These are phyloP conservation scores for Emergomyces orientalis DNA, from an alignment of 2,329 filamentous ascomycete species.

Conservation along the genomic window DNA sequence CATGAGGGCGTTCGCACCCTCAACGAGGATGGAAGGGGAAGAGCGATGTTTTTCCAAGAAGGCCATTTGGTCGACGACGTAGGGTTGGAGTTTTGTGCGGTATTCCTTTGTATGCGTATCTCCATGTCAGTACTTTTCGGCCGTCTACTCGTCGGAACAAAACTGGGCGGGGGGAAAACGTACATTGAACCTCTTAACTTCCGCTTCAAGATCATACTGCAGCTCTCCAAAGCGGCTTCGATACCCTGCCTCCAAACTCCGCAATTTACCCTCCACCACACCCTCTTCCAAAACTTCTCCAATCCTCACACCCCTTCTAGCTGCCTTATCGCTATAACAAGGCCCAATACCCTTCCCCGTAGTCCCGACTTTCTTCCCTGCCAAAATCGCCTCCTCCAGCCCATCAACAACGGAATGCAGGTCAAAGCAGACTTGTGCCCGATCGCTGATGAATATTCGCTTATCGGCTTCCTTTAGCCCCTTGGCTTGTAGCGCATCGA, in stretches of 20 bases:
- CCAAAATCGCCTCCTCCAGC: slow-evolving; percentile 37
- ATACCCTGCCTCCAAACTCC: slow-evolving; percentile 44
- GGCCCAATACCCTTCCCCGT: slow-evolving; percentile 46
- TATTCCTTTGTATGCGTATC: slow-evolving; percentile 23
- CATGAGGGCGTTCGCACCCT: slow-evolving; percentile 56
- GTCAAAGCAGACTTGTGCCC: slow-evolving; percentile 18
- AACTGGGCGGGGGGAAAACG: not conserved
- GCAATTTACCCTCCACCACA: slow-evolving; percentile 47
- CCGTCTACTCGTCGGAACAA: not conserved
- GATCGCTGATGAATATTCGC: slow-evolving; percentile 40
- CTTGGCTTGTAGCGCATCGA: slow-evolving; percentile 36
- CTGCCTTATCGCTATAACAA: slow-evolving; percentile 55
- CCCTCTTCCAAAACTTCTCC: slow-evolving; percentile 50
- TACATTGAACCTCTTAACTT: slow-evolving; percentile 50
- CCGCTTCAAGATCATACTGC: slow-evolving; percentile 51
- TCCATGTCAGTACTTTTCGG: slow-evolving; percentile 10
- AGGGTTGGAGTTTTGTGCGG: slow-evolving; percentile 29
- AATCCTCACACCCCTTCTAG: slow-evolving; percentile 49
- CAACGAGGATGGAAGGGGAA: slow-evolving; percentile 49
- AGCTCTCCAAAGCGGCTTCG: slow-evolving; percentile 51
- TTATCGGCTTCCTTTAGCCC: slow-evolving; percentile 33
- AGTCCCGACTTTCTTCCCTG: slow-evolving; percentile 40
- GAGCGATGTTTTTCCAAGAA: slow-evolving; percentile 48
- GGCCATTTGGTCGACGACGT: slow-evolving; percentile 40
- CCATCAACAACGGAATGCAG: slow-evolving; percentile 28